Evolutionary conservation across 148 eudicot species (phyloP), one percentile per base, ranked within the genome.

Genomic region (Vaccinium corymbosum): DNA sequence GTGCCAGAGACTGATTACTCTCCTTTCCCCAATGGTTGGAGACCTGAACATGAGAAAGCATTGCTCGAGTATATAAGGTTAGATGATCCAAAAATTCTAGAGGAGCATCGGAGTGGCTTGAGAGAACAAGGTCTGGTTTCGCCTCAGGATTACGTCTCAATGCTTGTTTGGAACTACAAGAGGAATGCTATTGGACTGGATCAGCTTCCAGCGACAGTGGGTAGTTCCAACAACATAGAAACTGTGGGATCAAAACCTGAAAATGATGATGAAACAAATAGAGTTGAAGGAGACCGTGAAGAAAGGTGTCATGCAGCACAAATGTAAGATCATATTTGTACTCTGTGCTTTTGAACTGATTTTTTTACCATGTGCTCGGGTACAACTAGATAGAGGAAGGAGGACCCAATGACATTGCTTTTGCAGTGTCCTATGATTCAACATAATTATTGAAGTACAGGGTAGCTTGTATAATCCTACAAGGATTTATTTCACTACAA

Each of bases 131-230:
- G 98, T 14, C 87, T 95, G 61, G 72, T 94, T 87, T 95, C 98
- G 57, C 98, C 98, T 83, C 98, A 95, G 86, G 98, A 92, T 90
- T 92, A 87, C 82, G 80, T 92, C 64, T 94, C 98, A n/a, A 93
- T 95, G 98, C 95, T 95, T 17, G 98, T 95, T 73, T 95, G 98
- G 98, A 95, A 93, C 86, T 95, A 95, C 85, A 95, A 95, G 87
- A 89, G 94, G 85, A 95, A 88, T 86, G 93, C 90, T 74, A 85
- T 53, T 72, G 42, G 68, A 77, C 75, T 88, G 16, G 90, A 89
- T 88, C 85, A 85, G 84, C 84, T 85, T 59, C 86, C 90, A 10
- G 6, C 82, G 1, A 64, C 59, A 6, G 57, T 77, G 77, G 72
- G 72, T 62, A 32, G 59, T 59, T 85, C 59, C 48, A 84, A 82